Base-by-base conservation (phyloP, 148 eudicot genomes). In the Hydrangea macrophylla region DNA sequence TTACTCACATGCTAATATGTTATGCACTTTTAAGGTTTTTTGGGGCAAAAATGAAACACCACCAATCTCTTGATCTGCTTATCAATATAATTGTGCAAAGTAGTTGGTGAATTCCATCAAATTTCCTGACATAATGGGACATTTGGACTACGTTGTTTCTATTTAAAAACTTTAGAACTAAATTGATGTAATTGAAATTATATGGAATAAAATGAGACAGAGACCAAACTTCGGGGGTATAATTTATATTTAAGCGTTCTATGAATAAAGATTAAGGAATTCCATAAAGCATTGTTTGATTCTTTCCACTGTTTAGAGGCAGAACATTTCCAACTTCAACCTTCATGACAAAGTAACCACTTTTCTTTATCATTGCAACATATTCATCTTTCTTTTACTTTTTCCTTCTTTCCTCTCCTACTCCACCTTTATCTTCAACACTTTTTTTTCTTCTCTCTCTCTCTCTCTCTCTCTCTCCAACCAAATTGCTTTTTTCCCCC, bases 271-370 rank as follows among this genome's bases (percentile, higher is more conserved):
- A 30, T 17, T 45, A 73, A 65, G 70, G 50, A 45, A 56, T 36
- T 56, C 3, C 11, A 42, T 30, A 53, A 40, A 66, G 74, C 45
- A 76, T 42, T 35, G 37, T 67, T 65, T n/a, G 48, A 71, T 75
- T 72, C 76, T 67, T 48, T 70, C 35, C 72, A 60, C 69, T 61
- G 60, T 66, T 59, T 51, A 25, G 55, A 31, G 57, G 28, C 66
- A 75, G 32, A 65, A 55, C 70, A 70, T 59, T 58, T 58, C 24
- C 65, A 53, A 25, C 58, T 62, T 59, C 69, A 73, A 28, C 68
- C 84, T 82, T 81, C 55, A 26, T 76, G 44, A 67, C 83, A 79
- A 85, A 78, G 82, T 70, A 81, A 70, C 60, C 75, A 30, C 57
- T 64, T 68, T 68, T 68, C 30, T 70, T 67, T 69, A 50, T 70